Evolutionary conservation across 345 rosid species (phyloP).

Genomic region (Eucalyptus fibrosa): DNA sequence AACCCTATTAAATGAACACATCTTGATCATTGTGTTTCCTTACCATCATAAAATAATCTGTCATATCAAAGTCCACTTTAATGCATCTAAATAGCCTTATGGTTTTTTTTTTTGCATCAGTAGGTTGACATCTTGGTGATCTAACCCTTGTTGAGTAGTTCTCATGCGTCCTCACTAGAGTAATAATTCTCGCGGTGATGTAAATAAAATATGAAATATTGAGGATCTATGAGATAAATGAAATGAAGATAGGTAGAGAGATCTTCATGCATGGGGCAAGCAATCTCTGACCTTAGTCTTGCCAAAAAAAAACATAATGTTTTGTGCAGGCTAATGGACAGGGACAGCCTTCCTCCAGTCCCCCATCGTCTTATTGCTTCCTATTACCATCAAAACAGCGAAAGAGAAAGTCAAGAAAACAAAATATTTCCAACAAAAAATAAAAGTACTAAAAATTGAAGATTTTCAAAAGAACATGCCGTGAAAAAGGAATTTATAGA

Average conservation of each 20-base stretch:
- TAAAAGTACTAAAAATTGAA: not conserved
- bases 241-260: not conserved
- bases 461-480: not conserved
- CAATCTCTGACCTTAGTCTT: not conserved
- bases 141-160: not conserved
- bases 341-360: not conserved
- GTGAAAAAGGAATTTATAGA: not conserved
- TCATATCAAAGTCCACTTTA: not conserved
- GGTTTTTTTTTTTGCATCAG: not conserved
- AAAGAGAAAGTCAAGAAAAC: not conserved
- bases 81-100: not conserved
- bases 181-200: not conserved
- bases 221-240: not conserved
- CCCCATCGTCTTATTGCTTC: not conserved
- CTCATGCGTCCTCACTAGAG: not conserved
- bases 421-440: not conserved
- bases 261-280: not conserved
- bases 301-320: conserved; percentile 6
- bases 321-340: not conserved
- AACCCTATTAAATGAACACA: not conserved
- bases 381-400: not conserved
- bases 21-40: not conserved
- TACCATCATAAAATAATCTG: not conserved
- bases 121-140: not conserved
- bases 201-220: not conserved